These are phyloP conservation scores for Rutstroemia sp. DNA, from an alignment of 2,329 filamentous ascomycete species.

Conservation along the genomic window DNA sequence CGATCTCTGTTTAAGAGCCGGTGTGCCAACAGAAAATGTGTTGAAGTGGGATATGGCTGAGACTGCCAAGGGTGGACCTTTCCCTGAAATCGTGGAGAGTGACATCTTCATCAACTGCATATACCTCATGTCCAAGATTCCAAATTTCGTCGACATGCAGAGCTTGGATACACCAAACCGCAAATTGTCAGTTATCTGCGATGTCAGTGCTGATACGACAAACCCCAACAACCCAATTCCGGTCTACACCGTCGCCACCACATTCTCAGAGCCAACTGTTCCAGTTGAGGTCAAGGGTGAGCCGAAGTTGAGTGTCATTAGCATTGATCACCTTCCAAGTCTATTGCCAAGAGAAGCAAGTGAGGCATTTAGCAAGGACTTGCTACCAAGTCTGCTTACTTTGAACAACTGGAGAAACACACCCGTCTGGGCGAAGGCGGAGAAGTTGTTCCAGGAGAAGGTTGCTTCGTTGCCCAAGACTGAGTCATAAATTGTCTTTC, in stretches of 20 bases:
- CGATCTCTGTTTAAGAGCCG: slow-evolving; percentile 68
- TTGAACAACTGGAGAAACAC: slow-evolving; percentile 68
- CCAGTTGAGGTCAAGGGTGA: slow-evolving; percentile 55
- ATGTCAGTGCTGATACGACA: slow-evolving; percentile 69
- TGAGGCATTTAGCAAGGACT: slow-evolving; percentile 72
- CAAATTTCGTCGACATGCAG: slow-evolving; percentile 70
- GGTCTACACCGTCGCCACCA: slow-evolving; percentile 78
- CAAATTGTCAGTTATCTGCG: slow-evolving; percentile 72
- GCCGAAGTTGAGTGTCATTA: slow-evolving; percentile 65
- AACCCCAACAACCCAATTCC: slow-evolving; percentile 64
- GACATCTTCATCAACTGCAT: slow-evolving; percentile 86
- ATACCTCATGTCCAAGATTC: slow-evolving; percentile 72
- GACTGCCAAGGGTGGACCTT: slow-evolving; percentile 63
- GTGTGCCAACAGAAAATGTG: slow-evolving; percentile 63
- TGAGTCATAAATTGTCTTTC: slow-evolving; percentile 3
- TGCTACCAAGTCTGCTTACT: slow-evolving; percentile 70
- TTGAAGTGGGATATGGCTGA: slow-evolving; percentile 68
- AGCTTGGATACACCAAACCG: slow-evolving; percentile 61
- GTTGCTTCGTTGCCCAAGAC: slow-evolving; percentile 55
- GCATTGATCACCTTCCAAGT: slow-evolving; percentile 78
- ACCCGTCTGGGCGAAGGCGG: slow-evolving; percentile 77
- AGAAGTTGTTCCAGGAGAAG: slow-evolving; percentile 80
- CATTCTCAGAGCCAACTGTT: slow-evolving; percentile 83
- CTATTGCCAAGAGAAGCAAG: slow-evolving; percentile 80
- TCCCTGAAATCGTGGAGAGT: slow-evolving; percentile 66